phyloP scores from a whole-genome alignment of 768 basidiomycete genomes.

The Mycena venus region DNA sequence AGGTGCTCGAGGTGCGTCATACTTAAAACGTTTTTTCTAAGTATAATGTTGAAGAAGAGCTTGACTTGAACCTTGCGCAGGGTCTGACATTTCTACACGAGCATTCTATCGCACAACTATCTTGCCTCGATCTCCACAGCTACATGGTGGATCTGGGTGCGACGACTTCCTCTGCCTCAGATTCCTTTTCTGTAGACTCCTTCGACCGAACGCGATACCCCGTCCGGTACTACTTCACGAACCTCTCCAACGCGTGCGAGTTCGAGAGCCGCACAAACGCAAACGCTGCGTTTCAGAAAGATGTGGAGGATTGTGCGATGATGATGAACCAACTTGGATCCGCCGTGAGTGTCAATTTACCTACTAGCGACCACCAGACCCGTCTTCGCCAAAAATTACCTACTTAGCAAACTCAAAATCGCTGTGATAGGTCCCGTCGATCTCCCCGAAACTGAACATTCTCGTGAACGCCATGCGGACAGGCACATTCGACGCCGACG shows the following conservation, averaged over 20 bases:
- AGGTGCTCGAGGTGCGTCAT: constrained; percentile 60
- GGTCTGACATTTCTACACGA: constrained; percentile 65
- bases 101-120: constrained; percentile 53
- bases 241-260: constrained; percentile 43
- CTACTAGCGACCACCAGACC: neutral
- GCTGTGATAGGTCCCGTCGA: constrained; percentile 59
- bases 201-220: constrained; percentile 55
- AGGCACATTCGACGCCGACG: constrained; percentile 64
- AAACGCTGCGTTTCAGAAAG: constrained; percentile 45
- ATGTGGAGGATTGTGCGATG: constrained; percentile 56
- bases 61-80: constrained; percentile 37
- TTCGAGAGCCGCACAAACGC: constrained; percentile 26
- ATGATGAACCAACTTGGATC: constrained; percentile 53
- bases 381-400: neutral
- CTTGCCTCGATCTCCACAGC: constrained; percentile 48
- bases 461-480: constrained; percentile 62
- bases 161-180: constrained; percentile 36
- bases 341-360: too few species aligned
- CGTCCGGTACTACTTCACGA: constrained; percentile 55
- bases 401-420: neutral
- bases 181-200: constrained; percentile 13
- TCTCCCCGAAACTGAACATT: constrained; percentile 56
- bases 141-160: constrained; percentile 59
- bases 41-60: neutral
- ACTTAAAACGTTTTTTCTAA: neutral